Conservation (phyloP, 441 rosid species). For the Macaranga tanarius region DNA sequence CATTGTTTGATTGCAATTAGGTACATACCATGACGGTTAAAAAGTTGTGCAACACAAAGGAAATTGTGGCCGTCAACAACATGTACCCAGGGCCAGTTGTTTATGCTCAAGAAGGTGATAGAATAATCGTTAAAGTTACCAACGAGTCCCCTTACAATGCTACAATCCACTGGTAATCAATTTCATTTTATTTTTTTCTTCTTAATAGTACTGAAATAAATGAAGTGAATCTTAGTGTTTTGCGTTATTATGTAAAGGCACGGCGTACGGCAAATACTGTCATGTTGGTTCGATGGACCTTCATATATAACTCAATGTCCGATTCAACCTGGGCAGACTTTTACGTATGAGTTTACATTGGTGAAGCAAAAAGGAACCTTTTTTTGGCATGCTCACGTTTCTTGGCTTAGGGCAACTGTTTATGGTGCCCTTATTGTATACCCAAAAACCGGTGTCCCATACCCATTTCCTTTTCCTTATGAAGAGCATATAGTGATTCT, state of each 20-base stretch:
- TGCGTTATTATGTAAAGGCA: constrained; percentile 44
- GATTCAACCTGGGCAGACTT: constrained; percentile 65
- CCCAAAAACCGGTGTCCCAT: constrained; percentile 62
- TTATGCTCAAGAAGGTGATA: constrained; percentile 73
- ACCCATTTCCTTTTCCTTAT: constrained; percentile 66
- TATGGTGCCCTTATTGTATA: constrained; percentile 74
- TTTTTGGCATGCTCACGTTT: constrained; percentile 87
- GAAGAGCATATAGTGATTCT: constrained; percentile 65
- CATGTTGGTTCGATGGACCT: constrained; percentile 92
- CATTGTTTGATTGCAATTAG: constrained; percentile 28
- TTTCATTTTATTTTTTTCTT: too few species aligned
- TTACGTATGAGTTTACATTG: constrained; percentile 70
- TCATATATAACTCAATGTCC: constrained; percentile 88
- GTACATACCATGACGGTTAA: constrained; percentile 55
- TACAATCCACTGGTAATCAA: constrained; percentile 71
- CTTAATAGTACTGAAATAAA: too few species aligned
- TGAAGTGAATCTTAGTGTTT: background rate
- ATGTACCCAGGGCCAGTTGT: constrained; percentile 74
- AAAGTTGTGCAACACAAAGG: constrained; percentile 61
- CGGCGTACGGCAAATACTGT: constrained; percentile 73
- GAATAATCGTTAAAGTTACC: constrained; percentile 56
- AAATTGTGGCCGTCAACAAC: constrained; percentile 64
- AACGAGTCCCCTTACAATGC: constrained; percentile 70
- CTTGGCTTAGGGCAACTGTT: constrained; percentile 83
- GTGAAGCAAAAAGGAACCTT: constrained; percentile 71